A percentile compares a stretch with the other conserved stretches of the same genome.
Conservation (phyloP, 495 filamentous ascomycete species). For the Penicillium lividum region DNA sequence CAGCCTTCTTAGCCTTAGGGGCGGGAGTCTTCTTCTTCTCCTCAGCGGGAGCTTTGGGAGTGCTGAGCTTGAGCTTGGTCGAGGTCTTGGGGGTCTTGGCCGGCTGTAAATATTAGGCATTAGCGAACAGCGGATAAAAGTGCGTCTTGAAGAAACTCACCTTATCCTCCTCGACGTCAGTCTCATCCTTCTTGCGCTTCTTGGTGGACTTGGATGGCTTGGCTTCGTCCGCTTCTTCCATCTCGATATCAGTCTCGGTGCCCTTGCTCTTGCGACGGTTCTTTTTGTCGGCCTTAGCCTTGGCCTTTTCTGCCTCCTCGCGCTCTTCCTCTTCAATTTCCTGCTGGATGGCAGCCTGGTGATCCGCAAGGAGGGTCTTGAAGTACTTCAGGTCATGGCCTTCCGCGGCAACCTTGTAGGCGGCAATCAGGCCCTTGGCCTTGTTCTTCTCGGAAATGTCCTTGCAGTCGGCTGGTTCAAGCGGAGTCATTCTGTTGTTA, state of each 20-base stretch:
- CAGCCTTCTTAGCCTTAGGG: constrained; percentile 59
- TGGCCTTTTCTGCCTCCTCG: constrained; percentile 59
- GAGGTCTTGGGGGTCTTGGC: constrained; percentile 62
- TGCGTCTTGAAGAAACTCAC: constrained; percentile 43
- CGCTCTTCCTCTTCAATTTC: constrained; percentile 62
- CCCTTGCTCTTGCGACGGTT: constrained; percentile 64
- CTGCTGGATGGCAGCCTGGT: constrained; percentile 58
- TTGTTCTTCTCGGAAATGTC: constrained; percentile 67
- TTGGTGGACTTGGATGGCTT: constrained; percentile 59
- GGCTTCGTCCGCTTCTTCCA: constrained; percentile 64
- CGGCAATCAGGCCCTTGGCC: constrained; percentile 69
- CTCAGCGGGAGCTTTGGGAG: constrained; percentile 51
- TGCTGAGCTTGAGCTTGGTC: constrained; percentile 56
- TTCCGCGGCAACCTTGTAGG: constrained; percentile 72
- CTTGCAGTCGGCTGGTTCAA: constrained; percentile 68
- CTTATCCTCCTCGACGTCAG: constrained; percentile 66
- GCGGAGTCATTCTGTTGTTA: constrained; percentile 73
- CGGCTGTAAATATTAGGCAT: constrained; percentile 31
- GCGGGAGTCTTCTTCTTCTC: constrained; percentile 54
- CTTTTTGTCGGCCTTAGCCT: constrained; percentile 62
- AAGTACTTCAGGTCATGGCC: constrained; percentile 70
- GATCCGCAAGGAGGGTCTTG: constrained; percentile 68
- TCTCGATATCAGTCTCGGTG: constrained; percentile 70
- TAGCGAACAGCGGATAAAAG: neutral
- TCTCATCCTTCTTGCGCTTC: constrained; percentile 69